Percentiles rank a stretch among this genome's conserved stretches.
phyloP scores from a whole-genome alignment of 2,329 filamentous ascomycete genomes.

The Phialophora expanda region DNA sequence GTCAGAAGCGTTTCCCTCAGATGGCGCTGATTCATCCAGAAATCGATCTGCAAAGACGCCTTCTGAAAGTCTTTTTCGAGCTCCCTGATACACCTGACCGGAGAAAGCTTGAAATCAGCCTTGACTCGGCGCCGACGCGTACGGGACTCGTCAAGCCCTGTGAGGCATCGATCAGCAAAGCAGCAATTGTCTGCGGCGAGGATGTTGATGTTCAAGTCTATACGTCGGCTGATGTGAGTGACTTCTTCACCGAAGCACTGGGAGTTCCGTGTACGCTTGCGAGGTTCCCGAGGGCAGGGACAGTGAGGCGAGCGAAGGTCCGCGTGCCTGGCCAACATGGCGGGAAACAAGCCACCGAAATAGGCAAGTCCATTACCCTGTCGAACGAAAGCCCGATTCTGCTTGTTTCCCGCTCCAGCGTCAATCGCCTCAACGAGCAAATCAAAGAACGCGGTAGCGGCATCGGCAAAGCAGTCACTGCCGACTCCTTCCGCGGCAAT shows the following conservation, averaged over 20 bases:
- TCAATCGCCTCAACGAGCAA: slow-evolving; percentile 75
- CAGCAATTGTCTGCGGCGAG: slow-evolving; percentile 83
- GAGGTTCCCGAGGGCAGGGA: slow-evolving; percentile 70
- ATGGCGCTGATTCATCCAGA: slow-evolving; percentile 83
- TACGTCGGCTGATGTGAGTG: slow-evolving; percentile 65
- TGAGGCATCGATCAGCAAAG: slow-evolving; percentile 44
- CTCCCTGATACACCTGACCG: slow-evolving; percentile 43
- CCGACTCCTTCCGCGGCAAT: slow-evolving; percentile 86
- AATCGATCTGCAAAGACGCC: slow-evolving; percentile 71
- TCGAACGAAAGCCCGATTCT: slow-evolving; percentile 96
- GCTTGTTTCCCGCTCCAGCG: slow-evolving; percentile 77
- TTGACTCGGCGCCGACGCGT: slow-evolving; percentile 53
- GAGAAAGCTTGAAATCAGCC: slow-evolving; percentile 57
- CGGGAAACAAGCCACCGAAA: slow-evolving; percentile 57
- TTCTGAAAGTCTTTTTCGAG: slow-evolving; percentile 63
- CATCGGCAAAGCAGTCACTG: slow-evolving; percentile 62
- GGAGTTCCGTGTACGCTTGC: slow-evolving; percentile 82
- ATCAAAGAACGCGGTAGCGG: slow-evolving; percentile 61
- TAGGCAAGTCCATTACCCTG: slow-evolving; percentile 69
- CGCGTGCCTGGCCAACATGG: slow-evolving; percentile 60
- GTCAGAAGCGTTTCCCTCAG: slow-evolving; percentile 82
- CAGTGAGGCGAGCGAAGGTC: slow-evolving; percentile 34
- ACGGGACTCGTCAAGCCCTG: slow-evolving; percentile 46
- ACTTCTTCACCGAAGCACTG: slow-evolving; percentile 77
- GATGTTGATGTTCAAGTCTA: slow-evolving; percentile 74